These are phyloP conservation scores for Trametes meyenii DNA, from an alignment of 768 basidiomycete species.

Conservation along the genomic window DNA sequence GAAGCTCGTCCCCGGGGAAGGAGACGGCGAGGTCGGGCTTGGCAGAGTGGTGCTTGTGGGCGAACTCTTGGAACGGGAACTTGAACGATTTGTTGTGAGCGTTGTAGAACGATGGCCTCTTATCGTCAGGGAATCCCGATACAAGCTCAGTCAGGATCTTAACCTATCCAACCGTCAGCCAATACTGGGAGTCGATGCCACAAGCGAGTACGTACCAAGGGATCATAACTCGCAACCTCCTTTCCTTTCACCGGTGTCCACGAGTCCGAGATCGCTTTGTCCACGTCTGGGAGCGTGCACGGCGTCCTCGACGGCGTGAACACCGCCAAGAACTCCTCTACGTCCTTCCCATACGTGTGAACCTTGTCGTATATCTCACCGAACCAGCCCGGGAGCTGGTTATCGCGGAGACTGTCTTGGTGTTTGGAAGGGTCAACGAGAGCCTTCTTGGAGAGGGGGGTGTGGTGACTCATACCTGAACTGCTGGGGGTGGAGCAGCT, in stretches of 20 bases:
- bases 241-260: background rate
- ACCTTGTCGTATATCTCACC: background rate
- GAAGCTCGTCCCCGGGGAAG: background rate
- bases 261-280: background rate
- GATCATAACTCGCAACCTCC: background rate
- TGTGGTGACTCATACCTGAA: too few species aligned
- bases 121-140: background rate
- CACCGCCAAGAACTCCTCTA: background rate
- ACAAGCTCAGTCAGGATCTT: background rate
- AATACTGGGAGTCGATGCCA: background rate
- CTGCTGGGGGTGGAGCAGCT: too few species aligned
- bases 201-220: background rate
- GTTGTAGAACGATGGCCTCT: constrained; percentile 2
- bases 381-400: background rate
- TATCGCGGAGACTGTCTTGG: too few species aligned
- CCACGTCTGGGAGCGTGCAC: background rate
- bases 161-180: background rate
- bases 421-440: too few species aligned
- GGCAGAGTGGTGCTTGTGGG: background rate
- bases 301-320: background rate
- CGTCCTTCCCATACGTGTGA: background rate
- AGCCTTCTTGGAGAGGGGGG: too few species aligned
- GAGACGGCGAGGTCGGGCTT: constrained; percentile 3
- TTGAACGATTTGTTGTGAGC: constrained; percentile 1
- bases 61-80: constrained; percentile 19